These are phyloP conservation scores for Mallotus nudiflorus DNA, from an alignment of 345 rosid genomes.

Conservation along the genomic window DNA sequence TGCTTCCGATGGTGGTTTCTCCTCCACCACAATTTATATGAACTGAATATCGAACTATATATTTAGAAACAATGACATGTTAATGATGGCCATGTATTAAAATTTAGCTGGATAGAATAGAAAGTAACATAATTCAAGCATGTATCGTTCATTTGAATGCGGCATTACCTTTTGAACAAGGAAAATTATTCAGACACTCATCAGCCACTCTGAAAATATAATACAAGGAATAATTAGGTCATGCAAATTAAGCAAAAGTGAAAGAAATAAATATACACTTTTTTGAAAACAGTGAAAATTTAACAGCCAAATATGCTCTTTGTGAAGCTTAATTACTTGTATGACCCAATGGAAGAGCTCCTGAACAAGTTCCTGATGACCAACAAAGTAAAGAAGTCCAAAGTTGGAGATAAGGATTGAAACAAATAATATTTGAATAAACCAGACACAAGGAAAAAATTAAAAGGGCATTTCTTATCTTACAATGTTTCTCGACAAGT, in stretches of 20 bases:
- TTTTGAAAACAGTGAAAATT: no score
- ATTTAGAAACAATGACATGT: neutral
- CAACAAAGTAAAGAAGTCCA: no score
- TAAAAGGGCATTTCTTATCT: neutral
- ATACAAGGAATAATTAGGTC: no score
- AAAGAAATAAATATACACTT: no score
- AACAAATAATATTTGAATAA: neutral
- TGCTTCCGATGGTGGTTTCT: neutral
- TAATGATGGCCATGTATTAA: no score
- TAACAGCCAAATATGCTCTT: neutral
- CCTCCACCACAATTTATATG: conserved; percentile 23
- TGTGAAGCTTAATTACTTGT: conserved; percentile 3
- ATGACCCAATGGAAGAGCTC: neutral
- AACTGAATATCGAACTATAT: neutral
- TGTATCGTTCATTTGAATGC: no score
- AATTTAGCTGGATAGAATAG: no score
- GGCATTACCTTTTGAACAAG: no score
- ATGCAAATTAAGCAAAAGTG: no score
- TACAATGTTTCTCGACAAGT: conserved; percentile 9
- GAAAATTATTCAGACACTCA: no score
- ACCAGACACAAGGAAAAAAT: neutral
- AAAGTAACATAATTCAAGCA: no score
- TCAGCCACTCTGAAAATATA: no score
- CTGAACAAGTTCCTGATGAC: conserved; percentile 10
- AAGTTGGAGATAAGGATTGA: neutral